Base-by-base conservation (phyloP, 2,329 filamentous ascomycete genomes). In the Cordyceps tenuipes region DNA sequence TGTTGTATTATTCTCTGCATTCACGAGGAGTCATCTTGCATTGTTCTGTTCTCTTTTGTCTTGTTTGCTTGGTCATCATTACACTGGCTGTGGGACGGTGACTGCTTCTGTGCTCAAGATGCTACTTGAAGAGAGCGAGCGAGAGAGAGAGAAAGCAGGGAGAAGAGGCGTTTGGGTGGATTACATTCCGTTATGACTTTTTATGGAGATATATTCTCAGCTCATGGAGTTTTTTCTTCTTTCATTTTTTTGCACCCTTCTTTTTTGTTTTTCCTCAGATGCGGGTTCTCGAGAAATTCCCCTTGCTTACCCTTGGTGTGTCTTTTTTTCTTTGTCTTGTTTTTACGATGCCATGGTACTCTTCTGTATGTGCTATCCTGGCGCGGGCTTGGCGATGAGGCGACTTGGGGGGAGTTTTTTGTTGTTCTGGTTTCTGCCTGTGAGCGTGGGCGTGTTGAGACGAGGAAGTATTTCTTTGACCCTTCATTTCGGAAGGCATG, bases 211-310 rank as follows among this genome's bases (percentile, higher is more conserved):
- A 39, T 21, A 50, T 55, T 12, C 15, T 23, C 43, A 34, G 23
- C 13, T 50, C 23, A 39, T 43, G 51, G 34, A n/a, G 21, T 31
- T 48, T 34, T 39, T 39, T 52, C 21, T 44, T 47, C 21, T 8
- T 23, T 36, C 41, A 43, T 51, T 43, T 51, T 13, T 62, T 43
- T 49, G 43, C 15, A 5, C 23, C 17, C 29, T 13, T 31, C 10
- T 50, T 54, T 54, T 56, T 29, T 56, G 57, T 59, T 50, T 49
- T 15, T 55, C 7, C 17, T 52, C 23, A 60, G 64, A 60, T 10
- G 63, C 58, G 63, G 36, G 59, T 57, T 29, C 58, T 63, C 49
- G 57, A 62, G 41, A 34, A 51, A 56, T 62, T 43, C 59, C 5
- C 10, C 19, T 17, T 50, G 29, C 23, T 51, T 7, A 5, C 34